Conservation (phyloP, 1,284 basidiomycete genomes). For the Trametes versicolor region DNA sequence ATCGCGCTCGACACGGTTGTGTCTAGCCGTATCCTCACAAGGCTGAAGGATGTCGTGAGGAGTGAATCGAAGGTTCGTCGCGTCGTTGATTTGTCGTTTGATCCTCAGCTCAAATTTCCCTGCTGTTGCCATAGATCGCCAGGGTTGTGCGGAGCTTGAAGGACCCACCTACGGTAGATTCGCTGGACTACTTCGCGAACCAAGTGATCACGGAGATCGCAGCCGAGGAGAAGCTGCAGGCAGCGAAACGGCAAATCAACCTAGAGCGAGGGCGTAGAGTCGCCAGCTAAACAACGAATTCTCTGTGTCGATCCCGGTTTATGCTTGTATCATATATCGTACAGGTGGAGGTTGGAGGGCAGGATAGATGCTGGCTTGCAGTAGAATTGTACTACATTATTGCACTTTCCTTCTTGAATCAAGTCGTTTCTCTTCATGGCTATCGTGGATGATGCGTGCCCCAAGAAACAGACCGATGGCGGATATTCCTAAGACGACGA, state of each 20-base stretch:
- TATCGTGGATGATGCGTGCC: constrained; percentile 58
- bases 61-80: constrained; percentile 63
- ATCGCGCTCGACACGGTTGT: constrained; percentile 63
- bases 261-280: constrained; percentile 39
- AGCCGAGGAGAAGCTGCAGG: constrained; percentile 69
- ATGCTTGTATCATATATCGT: background rate
- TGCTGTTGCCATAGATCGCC: constrained; percentile 50
- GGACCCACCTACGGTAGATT: constrained; percentile 57
- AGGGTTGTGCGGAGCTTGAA: constrained; percentile 60
- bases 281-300: constrained; percentile 26
- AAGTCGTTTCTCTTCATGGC: constrained; percentile 12
- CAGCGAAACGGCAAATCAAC: constrained; percentile 51
- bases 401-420: background rate
- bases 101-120: background rate
- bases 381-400: background rate
- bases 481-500: constrained; percentile 82
- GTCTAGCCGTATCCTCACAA: constrained; percentile 59
- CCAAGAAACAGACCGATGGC: constrained; percentile 85
- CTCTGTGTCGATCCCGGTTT: background rate
- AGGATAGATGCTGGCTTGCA: background rate
- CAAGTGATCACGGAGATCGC: constrained; percentile 67
- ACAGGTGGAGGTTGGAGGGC: background rate
- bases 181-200: constrained; percentile 55
- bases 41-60: constrained; percentile 54
- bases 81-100: background rate